Percentiles rank a stretch among this genome's conserved stretches.
phyloP scores from a whole-genome alignment of 164 flowering plant genomes.

The Tetrastigma voinierianum region DNA sequence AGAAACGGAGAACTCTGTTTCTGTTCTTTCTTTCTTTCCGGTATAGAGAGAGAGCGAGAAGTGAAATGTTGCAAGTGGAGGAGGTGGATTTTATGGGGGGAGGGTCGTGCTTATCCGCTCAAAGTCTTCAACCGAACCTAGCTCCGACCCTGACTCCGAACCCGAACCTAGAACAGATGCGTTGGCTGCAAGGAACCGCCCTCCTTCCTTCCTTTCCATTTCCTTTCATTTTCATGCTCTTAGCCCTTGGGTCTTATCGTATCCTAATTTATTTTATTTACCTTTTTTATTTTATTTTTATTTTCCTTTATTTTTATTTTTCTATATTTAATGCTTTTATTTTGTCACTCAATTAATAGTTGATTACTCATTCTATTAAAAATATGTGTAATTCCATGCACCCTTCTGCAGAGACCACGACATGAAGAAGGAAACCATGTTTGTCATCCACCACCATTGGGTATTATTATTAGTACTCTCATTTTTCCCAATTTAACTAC shows the following conservation, averaged over 20 bases:
- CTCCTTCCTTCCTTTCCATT: slow-evolving; percentile 44
- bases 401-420: too few relatives aligned
- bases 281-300: not conserved
- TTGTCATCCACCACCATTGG: too few relatives aligned
- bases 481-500: too few relatives aligned
- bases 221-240: slow-evolving; percentile 21
- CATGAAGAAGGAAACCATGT: too few relatives aligned
- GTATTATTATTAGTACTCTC: too few relatives aligned
- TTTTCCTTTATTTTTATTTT: not conserved
- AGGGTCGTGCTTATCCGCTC: slow-evolving; percentile 63
- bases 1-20: slow-evolving; percentile 5
- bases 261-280: slow-evolving; percentile 1
- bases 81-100: slow-evolving; percentile 28
- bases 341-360: slow-evolving; percentile 16
- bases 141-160: slow-evolving; percentile 25
- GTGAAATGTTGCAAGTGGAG: slow-evolving; percentile 4
- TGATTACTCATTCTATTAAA: not conserved
- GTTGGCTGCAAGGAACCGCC: slow-evolving; percentile 69
- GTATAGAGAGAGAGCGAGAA: slow-evolving; percentile 12
- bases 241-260: slow-evolving; percentile 24
- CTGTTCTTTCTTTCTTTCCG: not conserved
- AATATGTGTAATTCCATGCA: too few relatives aligned
- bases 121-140: slow-evolving; percentile 48
- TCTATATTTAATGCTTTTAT: slow-evolving; percentile 7
- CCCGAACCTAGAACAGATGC: slow-evolving; percentile 28